phyloP scores from a whole-genome alignment of 139 green algal genomes.

The Coccomyxa sp. region DNA sequence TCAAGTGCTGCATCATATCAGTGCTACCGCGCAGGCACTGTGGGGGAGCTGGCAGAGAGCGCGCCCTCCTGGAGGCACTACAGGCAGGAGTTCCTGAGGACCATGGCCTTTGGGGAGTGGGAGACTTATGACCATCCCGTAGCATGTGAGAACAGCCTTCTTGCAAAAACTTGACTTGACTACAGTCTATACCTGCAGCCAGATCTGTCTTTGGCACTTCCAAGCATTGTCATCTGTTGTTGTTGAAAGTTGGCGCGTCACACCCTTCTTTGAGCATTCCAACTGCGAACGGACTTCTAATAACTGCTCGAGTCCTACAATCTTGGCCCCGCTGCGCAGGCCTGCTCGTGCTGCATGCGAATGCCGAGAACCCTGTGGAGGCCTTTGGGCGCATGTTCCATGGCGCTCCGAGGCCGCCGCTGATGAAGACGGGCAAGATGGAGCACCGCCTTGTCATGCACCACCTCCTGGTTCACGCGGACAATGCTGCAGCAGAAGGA shows the following conservation, averaged over 20 bases:
- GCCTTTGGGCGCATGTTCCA: slow-evolving; percentile 42
- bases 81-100: slow-evolving; percentile 63
- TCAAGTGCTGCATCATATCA: no score
- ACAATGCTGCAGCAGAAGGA: slow-evolving; percentile 5
- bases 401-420: slow-evolving; percentile 26
- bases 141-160: slow-evolving; percentile 47
- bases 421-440: slow-evolving; percentile 51
- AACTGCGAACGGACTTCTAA: no score
- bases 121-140: slow-evolving; percentile 85
- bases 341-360: slow-evolving; percentile 46
- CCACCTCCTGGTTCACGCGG: slow-evolving; percentile 71
- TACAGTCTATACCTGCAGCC: no score
- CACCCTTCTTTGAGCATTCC: no score
- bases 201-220: no score
- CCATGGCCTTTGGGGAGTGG: slow-evolving; percentile 78
- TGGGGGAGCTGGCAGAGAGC: slow-evolving; percentile 25
- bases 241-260: no score
- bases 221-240: no score
- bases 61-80: slow-evolving; percentile 79
- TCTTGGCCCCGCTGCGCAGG: no score
- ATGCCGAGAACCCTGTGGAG: slow-evolving; percentile 35
- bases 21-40: no score
- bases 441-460: slow-evolving; percentile 49
- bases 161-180: no score
- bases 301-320: no score